A percentile compares a stretch with the other conserved stretches of the same genome.
Conservation (phyloP, 2,329 filamentous ascomycete genomes). For the Shiraia bambusicola region DNA sequence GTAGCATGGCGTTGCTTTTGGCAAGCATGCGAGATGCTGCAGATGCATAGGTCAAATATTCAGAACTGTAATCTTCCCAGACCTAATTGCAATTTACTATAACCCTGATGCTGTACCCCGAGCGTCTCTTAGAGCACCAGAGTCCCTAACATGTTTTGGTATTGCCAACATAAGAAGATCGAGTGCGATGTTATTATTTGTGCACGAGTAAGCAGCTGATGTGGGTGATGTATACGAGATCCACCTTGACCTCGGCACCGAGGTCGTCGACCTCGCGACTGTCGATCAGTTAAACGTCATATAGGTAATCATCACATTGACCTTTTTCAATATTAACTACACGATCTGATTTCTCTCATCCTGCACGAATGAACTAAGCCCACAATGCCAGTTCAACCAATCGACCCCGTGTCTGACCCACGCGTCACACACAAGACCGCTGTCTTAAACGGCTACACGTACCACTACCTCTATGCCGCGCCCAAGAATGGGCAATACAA, state of each 20-base stretch:
- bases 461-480: slow-evolving; percentile 61
- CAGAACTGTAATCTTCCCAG: no score
- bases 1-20: no score
- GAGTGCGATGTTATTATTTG: no score
- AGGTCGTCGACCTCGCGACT: slow-evolving; percentile 9
- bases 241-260: slow-evolving; percentile 11
- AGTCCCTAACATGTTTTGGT: no score
- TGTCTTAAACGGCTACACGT: slow-evolving; percentile 67
- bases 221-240: no score
- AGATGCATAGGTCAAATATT: no score
- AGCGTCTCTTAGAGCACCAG: no score
- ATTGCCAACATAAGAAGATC: no score
- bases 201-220: no score
- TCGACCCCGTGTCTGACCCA: slow-evolving; percentile 63
- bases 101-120: no score
- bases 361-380: slow-evolving; percentile 3
- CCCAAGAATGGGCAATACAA: slow-evolving; percentile 48
- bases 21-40: no score
- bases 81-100: no score
- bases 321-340: background rate
- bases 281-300: background rate
- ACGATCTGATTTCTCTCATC: slow-evolving; percentile 1
- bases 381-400: slow-evolving; percentile 61
- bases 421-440: slow-evolving; percentile 66
- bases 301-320: background rate